Evolutionary conservation across 345 rosid genomes (phyloP).

Genomic region (Hevea brasiliensis): DNA sequence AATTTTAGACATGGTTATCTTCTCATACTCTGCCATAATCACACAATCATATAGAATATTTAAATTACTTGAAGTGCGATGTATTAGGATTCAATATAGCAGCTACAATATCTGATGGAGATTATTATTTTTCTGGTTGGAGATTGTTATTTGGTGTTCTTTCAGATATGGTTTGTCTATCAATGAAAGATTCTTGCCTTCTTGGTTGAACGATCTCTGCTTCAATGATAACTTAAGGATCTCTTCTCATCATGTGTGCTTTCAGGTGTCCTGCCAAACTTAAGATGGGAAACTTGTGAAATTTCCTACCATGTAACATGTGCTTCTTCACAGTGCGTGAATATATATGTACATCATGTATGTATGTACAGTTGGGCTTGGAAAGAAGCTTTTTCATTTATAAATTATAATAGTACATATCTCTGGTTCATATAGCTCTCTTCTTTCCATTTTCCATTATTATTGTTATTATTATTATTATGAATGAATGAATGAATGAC

Average conservation of each 20-base stretch:
- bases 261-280: constrained; percentile 2
- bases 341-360: not conserved
- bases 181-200: not conserved
- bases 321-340: not conserved
- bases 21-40: not conserved
- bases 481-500: too few relatives aligned
- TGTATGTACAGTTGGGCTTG: constrained; percentile 5
- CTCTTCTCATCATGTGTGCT: constrained; percentile 2
- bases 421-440: not conserved
- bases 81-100: not conserved
- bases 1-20: not conserved
- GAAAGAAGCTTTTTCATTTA: not conserved
- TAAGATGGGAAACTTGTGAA: not conserved
- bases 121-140: not conserved
- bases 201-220: not conserved
- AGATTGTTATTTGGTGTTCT: not conserved
- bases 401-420: not conserved
- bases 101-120: not conserved
- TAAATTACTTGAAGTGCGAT: not conserved
- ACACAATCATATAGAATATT: not conserved
- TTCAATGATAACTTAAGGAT: not conserved
- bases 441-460: too few relatives aligned
- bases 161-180: not conserved
- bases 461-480: too few relatives aligned
- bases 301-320: not conserved